Conservation (phyloP, 176 grass and related monocot species). For the Oryza coarctata region DNA sequence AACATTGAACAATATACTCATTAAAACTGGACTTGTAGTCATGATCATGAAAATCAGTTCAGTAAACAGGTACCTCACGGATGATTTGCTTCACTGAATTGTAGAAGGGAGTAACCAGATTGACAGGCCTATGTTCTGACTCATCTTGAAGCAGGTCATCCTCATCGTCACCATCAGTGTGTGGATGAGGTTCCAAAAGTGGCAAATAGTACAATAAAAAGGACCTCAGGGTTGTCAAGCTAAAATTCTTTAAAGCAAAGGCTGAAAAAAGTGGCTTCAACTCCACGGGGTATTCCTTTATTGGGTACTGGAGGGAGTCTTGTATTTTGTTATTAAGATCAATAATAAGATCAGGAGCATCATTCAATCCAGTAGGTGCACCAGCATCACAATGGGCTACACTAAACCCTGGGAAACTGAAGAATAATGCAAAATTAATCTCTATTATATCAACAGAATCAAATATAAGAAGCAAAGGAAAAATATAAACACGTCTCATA, state of each 20-base stretch:
- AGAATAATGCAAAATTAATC: conserved; percentile 22
- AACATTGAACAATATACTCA: conserved; percentile 1
- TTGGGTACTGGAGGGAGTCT: conserved; percentile 23
- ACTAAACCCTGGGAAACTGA: conserved; percentile 60
- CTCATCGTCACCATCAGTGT: conserved; percentile 57
- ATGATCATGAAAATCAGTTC: neutral
- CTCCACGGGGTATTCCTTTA: conserved; percentile 78
- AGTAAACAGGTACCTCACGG: conserved; percentile 55
- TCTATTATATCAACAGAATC: neutral
- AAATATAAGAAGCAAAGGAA: neutral
- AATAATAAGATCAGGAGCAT: conserved; percentile 29
- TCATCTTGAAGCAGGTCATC: conserved; percentile 48
- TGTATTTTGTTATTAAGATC: conserved; percentile 40
- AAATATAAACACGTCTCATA: neutral
- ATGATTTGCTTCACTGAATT: conserved; percentile 92
- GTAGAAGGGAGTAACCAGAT: conserved; percentile 83
- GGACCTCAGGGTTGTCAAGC: conserved; percentile 81
- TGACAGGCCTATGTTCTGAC: conserved; percentile 43
- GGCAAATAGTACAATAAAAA: conserved; percentile 93
- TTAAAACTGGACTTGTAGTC: neutral
- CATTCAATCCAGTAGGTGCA: conserved; percentile 45
- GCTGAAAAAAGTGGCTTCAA: conserved; percentile 83
- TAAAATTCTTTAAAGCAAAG: conserved; percentile 70
- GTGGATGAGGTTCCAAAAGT: conserved; percentile 69
- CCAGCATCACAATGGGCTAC: conserved; percentile 86